These are phyloP conservation scores for Sabuloglossum arenarium DNA, from an alignment of 495 filamentous ascomycete genomes.

Conservation along the genomic window DNA sequence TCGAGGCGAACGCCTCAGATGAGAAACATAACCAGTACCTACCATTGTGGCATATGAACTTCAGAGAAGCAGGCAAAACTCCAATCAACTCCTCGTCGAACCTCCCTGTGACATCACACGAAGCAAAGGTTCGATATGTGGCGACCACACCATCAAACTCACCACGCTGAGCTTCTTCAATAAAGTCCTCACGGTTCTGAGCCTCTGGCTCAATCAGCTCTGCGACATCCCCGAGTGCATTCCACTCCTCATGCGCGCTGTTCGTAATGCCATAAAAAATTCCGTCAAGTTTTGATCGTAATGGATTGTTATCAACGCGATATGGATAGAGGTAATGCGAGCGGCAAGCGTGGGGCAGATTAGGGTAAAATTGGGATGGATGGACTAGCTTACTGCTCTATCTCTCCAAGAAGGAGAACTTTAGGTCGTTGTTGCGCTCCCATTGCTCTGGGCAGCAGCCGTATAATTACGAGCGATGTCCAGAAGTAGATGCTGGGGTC, in stretches of 20 bases:
- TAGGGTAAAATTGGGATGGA: neutral
- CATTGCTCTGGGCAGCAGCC: neutral
- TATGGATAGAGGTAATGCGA: neutral
- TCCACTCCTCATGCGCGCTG: slow-evolving; percentile 27
- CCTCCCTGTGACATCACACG: slow-evolving; percentile 40
- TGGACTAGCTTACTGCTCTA: slow-evolving; percentile 26
- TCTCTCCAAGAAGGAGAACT: slow-evolving; percentile 33
- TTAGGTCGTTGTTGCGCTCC: slow-evolving; percentile 17
- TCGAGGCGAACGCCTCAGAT: neutral
- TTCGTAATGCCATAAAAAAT: slow-evolving; percentile 4
- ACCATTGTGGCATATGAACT: slow-evolving; percentile 69
- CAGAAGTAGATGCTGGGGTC: neutral
- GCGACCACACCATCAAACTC: slow-evolving; percentile 44
- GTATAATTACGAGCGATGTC: neutral
- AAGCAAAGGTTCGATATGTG: slow-evolving; percentile 60
- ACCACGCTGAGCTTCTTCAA: slow-evolving; percentile 49
- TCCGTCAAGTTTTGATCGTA: neutral
- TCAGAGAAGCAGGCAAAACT: slow-evolving; percentile 37
- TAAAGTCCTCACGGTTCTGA: slow-evolving; percentile 42
- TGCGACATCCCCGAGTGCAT: slow-evolving; percentile 25
- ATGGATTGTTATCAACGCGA: neutral
- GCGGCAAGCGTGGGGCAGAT: neutral
- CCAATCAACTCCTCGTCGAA: slow-evolving; percentile 30
- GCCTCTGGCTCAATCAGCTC: slow-evolving; percentile 27
- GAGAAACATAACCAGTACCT: slow-evolving; percentile 2